Base-by-base conservation (phyloP, 306 rosid genomes). In the Prunus mongolica region DNA sequence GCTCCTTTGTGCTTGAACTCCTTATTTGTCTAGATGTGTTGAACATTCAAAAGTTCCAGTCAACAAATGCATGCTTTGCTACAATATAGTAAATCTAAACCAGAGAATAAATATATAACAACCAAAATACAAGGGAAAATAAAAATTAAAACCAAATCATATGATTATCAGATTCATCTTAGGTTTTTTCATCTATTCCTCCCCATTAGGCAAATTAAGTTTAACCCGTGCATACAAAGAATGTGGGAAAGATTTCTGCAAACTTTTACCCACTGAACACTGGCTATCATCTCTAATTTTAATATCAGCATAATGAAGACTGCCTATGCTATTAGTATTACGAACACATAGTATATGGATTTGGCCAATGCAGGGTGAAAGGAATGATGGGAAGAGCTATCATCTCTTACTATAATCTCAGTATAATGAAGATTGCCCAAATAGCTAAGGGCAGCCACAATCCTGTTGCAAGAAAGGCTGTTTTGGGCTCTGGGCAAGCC, bases 1-100 rank as follows among this genome's bases (percentile, higher is more conserved):
- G 68, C 24, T 65, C 74, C 61, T 28, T 49, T 76, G 61, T 79
- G 78, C 78, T 74, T 76, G 66, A 74, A 54, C 55, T 80, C 45
- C 4, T 74, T 51, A 22, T 60, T 50, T 45, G 46, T 69, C 45
- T 70, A 11, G 13, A 3, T 47, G 55, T 44, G 72, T 71, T 50
- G 71, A 32, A n/a, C 57, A 24, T 73, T 73, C 68, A 44, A 58
- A 44, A 2, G 41, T 41, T 57, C 50, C 46, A 19, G 8, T 38
- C 55, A 58, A 44, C 13, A 73, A 3, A 57, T 73, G 67, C 22
- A 56, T 34, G 64, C 22, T 34, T 30, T 71, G 63, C 50, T n/a
- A 50, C 66, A 72, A 14, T 20, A 38, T 38, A 20, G 38, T 56
- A 34, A 54, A 41, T 56, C 38, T 14, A 56, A 41, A 9, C 54